Evolutionary conservation across 2,329 filamentous ascomycete species (phyloP).

Genomic region (Tolypocladium ovalisporum): DNA sequence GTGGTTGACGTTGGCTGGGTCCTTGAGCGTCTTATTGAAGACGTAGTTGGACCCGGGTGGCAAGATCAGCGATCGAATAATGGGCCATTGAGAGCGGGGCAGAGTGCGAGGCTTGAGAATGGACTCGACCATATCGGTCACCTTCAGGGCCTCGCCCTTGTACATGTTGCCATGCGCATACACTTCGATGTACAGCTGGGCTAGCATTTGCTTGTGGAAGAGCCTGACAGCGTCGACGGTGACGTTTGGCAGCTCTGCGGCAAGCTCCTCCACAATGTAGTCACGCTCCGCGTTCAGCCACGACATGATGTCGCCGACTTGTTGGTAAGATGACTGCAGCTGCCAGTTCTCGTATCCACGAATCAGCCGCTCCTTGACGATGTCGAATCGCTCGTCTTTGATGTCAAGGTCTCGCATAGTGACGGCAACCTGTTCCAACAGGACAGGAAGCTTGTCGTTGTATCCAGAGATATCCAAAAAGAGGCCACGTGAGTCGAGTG

Average conservation of each 20-base stretch:
- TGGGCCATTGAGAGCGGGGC: conserved; percentile 68
- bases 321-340: conserved; percentile 78
- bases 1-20: conserved; percentile 82
- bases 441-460: conserved; percentile 88
- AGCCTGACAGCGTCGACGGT: conserved; percentile 62
- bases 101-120: conserved; percentile 64
- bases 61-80: conserved; percentile 65
- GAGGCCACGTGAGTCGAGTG: conserved; percentile 60
- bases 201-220: conserved; percentile 72
- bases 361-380: conserved; percentile 75
- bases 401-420: conserved; percentile 79
- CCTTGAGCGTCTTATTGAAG: conserved; percentile 70
- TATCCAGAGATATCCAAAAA: conserved; percentile 78
- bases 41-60: conserved; percentile 74
- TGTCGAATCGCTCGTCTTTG: conserved; percentile 77
- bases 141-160: conserved; percentile 80
- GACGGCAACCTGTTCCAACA: conserved; percentile 78
- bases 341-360: conserved; percentile 78
- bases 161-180: conserved; percentile 88
- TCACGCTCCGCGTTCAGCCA: conserved; percentile 70
- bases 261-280: conserved; percentile 70
- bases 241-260: conserved; percentile 64
- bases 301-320: conserved; percentile 71
- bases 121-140: conserved; percentile 73
- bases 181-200: conserved; percentile 78